A percentile compares a stretch with the other conserved stretches of the same genome.
phyloP scores from a whole-genome alignment of 805 yeast genomes.

The Yueomyces sp. region DNA sequence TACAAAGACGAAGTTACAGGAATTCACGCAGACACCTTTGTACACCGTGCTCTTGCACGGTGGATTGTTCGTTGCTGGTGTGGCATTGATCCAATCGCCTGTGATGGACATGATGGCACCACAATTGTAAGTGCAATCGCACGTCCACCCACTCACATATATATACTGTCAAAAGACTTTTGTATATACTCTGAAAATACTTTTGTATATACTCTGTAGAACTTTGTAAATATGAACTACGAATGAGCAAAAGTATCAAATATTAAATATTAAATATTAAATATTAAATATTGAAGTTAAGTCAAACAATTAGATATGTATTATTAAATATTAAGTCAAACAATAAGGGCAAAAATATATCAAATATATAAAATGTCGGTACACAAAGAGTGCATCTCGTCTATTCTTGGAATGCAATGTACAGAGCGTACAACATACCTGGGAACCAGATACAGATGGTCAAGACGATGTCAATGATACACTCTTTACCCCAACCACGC shows the following conservation, averaged over 20 bases:
- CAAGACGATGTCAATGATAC: constrained; percentile 50
- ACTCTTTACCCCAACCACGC: constrained; percentile 50
- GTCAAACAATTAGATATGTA: no score
- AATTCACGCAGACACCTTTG: constrained; percentile 49
- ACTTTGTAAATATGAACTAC: no score
- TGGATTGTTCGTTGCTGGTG: constrained; percentile 57
- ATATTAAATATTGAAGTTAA: no score
- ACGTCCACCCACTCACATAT: neutral
- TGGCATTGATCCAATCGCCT: constrained; percentile 64
- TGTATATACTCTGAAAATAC: neutral
- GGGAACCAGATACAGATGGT: constrained; percentile 45
- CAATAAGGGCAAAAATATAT: neutral
- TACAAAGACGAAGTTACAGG: constrained; percentile 27
- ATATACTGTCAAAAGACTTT: constrained; percentile 1
- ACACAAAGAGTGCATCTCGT: neutral
- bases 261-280: no score
- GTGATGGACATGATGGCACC: constrained; percentile 75
- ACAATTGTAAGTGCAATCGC: constrained; percentile 28
- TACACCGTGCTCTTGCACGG: constrained; percentile 54
- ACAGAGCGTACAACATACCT: constrained; percentile 65
- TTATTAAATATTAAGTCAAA: no score
- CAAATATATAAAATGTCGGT: neutral
- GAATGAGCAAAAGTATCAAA: no score
- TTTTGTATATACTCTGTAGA: no score
- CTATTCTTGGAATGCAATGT: constrained; percentile 29